phyloP scores from a whole-genome alignment of 2,329 filamentous ascomycete genomes.

The Aspergillus sp. region DNA sequence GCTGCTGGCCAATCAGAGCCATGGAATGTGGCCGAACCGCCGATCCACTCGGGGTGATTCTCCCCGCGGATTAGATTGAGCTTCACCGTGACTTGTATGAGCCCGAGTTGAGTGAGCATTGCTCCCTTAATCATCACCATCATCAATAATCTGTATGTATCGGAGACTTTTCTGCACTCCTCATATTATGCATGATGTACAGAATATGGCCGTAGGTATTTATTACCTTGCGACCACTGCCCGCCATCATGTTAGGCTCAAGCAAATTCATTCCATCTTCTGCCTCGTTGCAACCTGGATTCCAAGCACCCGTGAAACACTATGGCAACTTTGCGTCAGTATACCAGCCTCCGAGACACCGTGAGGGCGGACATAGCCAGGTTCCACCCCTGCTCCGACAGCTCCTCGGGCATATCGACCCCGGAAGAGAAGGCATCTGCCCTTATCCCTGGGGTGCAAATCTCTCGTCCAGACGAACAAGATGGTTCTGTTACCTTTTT shows the following conservation, averaged over 20 bases:
- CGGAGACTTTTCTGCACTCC: no score
- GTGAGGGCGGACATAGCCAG: neutral
- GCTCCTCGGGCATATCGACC: constrained; percentile 1
- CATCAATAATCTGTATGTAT: no score
- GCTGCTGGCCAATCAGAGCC: no score
- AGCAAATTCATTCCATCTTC: neutral
- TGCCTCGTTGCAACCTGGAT: neutral
- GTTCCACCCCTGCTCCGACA: neutral
- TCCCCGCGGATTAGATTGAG: no score
- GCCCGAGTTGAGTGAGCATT: no score
- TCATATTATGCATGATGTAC: no score
- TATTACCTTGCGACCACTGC: no score
- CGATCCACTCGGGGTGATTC: no score
- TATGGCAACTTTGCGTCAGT: constrained; percentile 5
- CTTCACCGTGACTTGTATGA: no score
- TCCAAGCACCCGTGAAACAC: neutral
- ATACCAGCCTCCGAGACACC: neutral
- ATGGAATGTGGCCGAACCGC: no score
- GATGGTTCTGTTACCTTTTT: neutral
- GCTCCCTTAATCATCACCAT: no score
- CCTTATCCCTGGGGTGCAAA: neutral
- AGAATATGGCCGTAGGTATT: no score
- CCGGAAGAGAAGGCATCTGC: neutral
- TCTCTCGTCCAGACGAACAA: neutral
- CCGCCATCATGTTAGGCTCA: neutral